Percentiles rank a stretch among this genome's conserved stretches.
Conservation (phyloP, 176 grass and related monocot genomes). For the Bonia amplexicaulis region DNA sequence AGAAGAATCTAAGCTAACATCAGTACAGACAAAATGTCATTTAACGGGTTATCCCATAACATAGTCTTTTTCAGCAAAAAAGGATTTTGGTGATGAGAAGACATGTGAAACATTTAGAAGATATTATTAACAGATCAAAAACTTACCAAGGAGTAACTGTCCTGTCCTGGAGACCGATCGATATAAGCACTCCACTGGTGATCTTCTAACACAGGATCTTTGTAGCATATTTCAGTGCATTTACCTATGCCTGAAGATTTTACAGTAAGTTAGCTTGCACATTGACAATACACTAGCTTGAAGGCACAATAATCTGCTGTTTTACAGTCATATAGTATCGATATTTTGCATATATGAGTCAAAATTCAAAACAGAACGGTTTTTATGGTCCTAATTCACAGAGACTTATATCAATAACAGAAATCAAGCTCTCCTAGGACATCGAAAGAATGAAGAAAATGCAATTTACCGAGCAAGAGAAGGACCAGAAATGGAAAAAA, state of each 20-base stretch:
- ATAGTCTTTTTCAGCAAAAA: neutral
- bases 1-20: neutral
- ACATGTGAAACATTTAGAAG: neutral
- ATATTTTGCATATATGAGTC: neutral
- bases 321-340: neutral
- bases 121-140: neutral
- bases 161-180: constrained; percentile 79
- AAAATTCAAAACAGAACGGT: neutral
- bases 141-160: constrained; percentile 81
- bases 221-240: constrained; percentile 91
- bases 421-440: neutral
- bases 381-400: neutral
- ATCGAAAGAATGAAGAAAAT: neutral
- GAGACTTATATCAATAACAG: neutral
- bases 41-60: neutral
- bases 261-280: neutral
- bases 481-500: neutral
- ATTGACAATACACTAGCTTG: neutral
- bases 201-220: constrained; percentile 87
- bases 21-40: neutral
- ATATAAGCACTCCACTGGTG: constrained; percentile 84
- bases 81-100: neutral
- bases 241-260: constrained; percentile 63
- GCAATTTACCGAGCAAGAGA: neutral
- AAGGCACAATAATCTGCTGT: neutral